Evolutionary conservation across 768 basidiomycete genomes (phyloP).

Genomic region (Melanogaster broomeanus): DNA sequence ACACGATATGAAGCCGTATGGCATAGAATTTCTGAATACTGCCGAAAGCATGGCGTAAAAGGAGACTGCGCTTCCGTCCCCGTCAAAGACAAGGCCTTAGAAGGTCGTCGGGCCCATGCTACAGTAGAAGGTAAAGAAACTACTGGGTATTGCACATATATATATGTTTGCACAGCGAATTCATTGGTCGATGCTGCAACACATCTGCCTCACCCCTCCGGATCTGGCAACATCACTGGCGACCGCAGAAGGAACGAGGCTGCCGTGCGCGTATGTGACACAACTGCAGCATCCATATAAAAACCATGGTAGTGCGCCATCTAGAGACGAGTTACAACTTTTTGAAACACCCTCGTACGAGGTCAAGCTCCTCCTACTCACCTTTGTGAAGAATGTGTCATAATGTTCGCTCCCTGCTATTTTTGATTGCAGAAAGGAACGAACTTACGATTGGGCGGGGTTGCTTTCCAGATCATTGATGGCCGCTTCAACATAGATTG

Average conservation of each 20-base stretch:
- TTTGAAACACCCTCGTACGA: constrained; percentile 18
- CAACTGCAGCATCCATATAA: constrained; percentile 33
- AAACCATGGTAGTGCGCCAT: constrained; percentile 16
- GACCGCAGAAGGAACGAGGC: constrained; percentile 37
- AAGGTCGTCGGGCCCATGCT: constrained; percentile 6
- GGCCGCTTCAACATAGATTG: constrained; percentile 72
- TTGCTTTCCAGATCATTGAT: constrained; percentile 60
- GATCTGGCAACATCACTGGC: constrained; percentile 34
- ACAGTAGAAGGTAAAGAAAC: constrained; percentile 14
- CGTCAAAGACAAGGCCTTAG: constrained; percentile 6
- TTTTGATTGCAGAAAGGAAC: background rate
- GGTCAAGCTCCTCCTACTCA: constrained; percentile 18
- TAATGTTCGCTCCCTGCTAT: constrained; percentile 51
- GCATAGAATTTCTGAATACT: background rate
- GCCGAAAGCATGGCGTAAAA: background rate
- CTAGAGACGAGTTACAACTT: constrained; percentile 15
- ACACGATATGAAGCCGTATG: constrained; percentile 1
- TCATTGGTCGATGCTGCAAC: constrained; percentile 20
- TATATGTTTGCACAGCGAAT: constrained; percentile 20
- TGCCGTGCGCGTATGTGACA: constrained; percentile 40
- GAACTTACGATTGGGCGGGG: background rate
- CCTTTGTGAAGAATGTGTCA: constrained; percentile 58
- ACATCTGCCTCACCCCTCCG: constrained; percentile 38
- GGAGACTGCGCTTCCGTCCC: background rate
- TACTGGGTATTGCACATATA: background rate